phyloP scores from a whole-genome alignment of 2,329 filamentous ascomycete genomes.

The Aspergillus novoparasiticus region DNA sequence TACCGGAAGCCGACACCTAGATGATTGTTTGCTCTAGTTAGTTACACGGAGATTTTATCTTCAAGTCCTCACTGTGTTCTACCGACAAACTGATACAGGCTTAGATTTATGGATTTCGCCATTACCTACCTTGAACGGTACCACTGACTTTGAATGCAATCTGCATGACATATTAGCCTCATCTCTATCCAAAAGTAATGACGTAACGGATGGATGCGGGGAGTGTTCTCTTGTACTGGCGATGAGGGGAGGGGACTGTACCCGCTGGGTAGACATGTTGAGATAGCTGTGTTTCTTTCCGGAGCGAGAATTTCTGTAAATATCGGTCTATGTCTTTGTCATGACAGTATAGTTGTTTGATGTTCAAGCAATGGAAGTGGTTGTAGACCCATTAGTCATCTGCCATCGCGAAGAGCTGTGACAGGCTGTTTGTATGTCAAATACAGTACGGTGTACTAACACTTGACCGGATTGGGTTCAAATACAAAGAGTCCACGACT shows the following conservation, averaged over 20 bases:
- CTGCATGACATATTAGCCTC: constrained; percentile 24
- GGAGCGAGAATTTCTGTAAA: neutral
- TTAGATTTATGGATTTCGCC: neutral
- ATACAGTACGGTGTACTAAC: neutral
- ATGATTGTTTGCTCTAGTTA: constrained; percentile 5
- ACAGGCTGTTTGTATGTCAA: neutral
- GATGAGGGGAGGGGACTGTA: constrained; percentile 1
- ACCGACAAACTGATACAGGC: neutral
- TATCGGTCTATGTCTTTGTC: neutral
- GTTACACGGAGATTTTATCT: neutral
- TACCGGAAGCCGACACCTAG: constrained; percentile 40
- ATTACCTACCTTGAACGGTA: constrained; percentile 65
- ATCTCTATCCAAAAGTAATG: neutral
- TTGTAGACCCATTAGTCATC: constrained; percentile 10
- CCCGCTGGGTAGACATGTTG: constrained; percentile 12
- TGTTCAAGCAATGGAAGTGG: neutral
- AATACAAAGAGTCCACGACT: neutral
- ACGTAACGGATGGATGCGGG: constrained; percentile 7
- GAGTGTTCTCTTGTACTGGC: neutral
- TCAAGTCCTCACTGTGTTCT: neutral
- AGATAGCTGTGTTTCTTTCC: neutral
- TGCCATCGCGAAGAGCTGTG: neutral
- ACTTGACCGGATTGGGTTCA: neutral
- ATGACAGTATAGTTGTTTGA: neutral
- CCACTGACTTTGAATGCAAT: constrained; percentile 60